A percentile compares a stretch with the other conserved stretches of the same genome.
Conservation (phyloP, 257 asterid genomes). For the Fraxinus cuspidata region DNA sequence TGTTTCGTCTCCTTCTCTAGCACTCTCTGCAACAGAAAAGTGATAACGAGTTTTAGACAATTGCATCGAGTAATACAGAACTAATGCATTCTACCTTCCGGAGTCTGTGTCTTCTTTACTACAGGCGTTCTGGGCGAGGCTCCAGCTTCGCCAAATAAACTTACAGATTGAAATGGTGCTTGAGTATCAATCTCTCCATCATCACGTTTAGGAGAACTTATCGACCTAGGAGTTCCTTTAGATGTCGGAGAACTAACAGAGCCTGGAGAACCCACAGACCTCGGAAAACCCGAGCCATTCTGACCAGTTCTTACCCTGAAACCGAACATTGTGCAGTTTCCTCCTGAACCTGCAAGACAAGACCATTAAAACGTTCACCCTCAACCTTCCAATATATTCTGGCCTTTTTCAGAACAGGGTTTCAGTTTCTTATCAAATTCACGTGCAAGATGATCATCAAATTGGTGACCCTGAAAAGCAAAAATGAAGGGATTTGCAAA, state of each 20-base stretch:
- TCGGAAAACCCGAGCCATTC: conserved; percentile 50
- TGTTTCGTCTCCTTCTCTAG: conserved; percentile 78
- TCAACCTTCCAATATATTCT: neutral
- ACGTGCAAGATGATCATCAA: neutral
- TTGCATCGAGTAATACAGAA: too few species aligned
- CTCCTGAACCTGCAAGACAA: conserved; percentile 25
- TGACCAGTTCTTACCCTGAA: conserved; percentile 43
- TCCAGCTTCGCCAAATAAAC: conserved; percentile 59
- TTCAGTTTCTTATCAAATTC: neutral
- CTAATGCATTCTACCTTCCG: conserved; percentile 47
- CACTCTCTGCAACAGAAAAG: conserved; percentile 56
- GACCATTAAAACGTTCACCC: neutral
- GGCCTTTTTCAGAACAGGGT: neutral
- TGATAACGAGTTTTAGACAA: neutral
- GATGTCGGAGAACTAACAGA: conserved; percentile 40
- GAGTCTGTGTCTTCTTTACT: conserved; percentile 44
- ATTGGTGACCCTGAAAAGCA: neutral
- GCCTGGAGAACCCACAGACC: conserved; percentile 26
- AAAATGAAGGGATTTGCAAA: neutral
- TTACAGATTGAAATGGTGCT: conserved; percentile 71
- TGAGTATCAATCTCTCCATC: conserved; percentile 72
- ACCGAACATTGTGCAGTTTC: conserved; percentile 41
- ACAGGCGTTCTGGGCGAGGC: conserved; percentile 40
- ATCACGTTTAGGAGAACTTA: conserved; percentile 47
- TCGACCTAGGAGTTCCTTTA: conserved; percentile 35